Evolutionary conservation across 352 stramenopile genomes (phyloP), one percentile per base, ranked within the genome.

Genomic region (Globisporangium canariense): DNA sequence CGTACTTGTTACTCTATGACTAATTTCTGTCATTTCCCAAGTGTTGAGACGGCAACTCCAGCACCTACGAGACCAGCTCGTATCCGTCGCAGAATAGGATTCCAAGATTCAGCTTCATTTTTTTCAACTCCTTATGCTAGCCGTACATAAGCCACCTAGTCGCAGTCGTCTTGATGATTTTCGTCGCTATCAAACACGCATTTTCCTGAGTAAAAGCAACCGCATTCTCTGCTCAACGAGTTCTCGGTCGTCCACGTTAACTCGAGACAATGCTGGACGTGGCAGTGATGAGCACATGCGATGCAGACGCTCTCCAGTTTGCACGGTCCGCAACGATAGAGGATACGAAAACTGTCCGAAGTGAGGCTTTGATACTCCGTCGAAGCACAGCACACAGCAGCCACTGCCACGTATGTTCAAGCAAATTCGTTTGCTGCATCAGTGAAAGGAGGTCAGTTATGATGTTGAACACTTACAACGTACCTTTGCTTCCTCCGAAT

Each of bases 281-380:
- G 81, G 46, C 83, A 93, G 32, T 69, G 70, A 55, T 89, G 76
- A 3, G 81, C 85, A 46, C 85, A 93, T 36, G 78, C 85, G 54
- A 93, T 76, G 64, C 85, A 92, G 22, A 92, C 51, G 5, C 67
- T 72, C 18, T 73, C 64, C 2, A 89, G 49, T 18, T 79, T 71
- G 51, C 81, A 92, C 18, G 75, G 69, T 8, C 77, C 77, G 36
- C 83, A 92, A 14, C 69, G 71, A 51, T 86, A 94, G 3, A 89
- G 51, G 28, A 93, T 87, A 8, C 81, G 77, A 52, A 92, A 89
- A 55, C 75, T 87, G 63, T 90, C 82, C n/a, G 85, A 93, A 28
- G 74, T 86, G 2, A 93, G 54, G 32, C 67, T 80, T 59, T 89
- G 74, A 67, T 81, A 81, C 25, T 82, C 75, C 11, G 67, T 64